A percentile compares a stretch with the other conserved stretches of the same genome.
phyloP scores from a whole-genome alignment of 805 yeast genomes.

The Tetrapisispora taiwanensis region DNA sequence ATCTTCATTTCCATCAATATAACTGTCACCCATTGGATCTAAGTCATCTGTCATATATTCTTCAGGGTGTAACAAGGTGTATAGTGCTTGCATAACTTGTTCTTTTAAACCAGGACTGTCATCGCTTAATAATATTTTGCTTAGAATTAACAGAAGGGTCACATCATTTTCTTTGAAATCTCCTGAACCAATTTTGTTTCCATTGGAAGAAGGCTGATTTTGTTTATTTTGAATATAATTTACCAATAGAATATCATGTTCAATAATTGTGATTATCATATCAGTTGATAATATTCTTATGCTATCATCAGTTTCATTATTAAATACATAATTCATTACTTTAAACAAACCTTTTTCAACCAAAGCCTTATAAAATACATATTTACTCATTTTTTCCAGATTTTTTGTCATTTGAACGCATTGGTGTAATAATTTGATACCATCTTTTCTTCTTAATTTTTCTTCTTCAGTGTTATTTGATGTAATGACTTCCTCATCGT shows the following conservation, averaged over 20 bases:
- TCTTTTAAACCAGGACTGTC: slow-evolving; percentile 61
- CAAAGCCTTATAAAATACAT: slow-evolving; percentile 53
- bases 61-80: slow-evolving; percentile 56
- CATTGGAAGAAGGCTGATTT: neutral
- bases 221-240: slow-evolving; percentile 24
- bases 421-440: slow-evolving; percentile 70
- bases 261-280: slow-evolving; percentile 66
- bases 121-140: slow-evolving; percentile 53
- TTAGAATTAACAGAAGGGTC: slow-evolving; percentile 45
- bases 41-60: slow-evolving; percentile 19
- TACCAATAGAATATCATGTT: slow-evolving; percentile 66
- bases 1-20: neutral
- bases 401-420: slow-evolving; percentile 65
- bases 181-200: slow-evolving; percentile 2
- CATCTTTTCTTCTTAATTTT: slow-evolving; percentile 44
- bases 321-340: slow-evolving; percentile 63
- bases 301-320: slow-evolving; percentile 32
- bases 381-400: slow-evolving; percentile 52
- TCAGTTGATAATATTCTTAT: slow-evolving; percentile 70
- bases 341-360: slow-evolving; percentile 60
- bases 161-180: slow-evolving; percentile 36
- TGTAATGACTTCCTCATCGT: slow-evolving; percentile 22
- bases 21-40: slow-evolving; percentile 6
- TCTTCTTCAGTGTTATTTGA: slow-evolving; percentile 7
- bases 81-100: slow-evolving; percentile 77